Conservation (phyloP, 305 asterid species). For the Fraxinus sp. region DNA sequence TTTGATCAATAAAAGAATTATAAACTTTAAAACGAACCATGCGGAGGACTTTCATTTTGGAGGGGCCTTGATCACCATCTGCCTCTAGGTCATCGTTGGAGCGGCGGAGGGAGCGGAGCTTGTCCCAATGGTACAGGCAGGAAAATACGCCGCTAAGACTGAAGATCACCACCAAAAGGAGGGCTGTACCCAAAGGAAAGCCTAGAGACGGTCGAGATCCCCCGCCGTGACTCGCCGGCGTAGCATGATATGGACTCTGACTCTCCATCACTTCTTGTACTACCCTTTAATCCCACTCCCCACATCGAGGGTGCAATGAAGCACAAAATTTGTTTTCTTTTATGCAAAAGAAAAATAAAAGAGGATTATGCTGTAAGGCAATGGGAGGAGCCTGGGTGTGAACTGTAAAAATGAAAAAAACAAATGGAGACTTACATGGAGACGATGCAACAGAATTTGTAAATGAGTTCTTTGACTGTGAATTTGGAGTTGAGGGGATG, state of each 20-base stretch:
- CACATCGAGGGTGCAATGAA: background rate
- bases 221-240: background rate
- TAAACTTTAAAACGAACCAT: background rate
- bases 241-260: background rate
- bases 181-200: conserved; percentile 29
- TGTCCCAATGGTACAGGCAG: conserved; percentile 24
- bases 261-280: background rate
- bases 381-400: background rate
- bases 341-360: background rate
- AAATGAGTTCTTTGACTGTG: conserved; percentile 24
- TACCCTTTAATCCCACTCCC: background rate
- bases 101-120: conserved; percentile 8
- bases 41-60: background rate
- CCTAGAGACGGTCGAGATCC: conserved; percentile 9
- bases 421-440: conserved; percentile 82
- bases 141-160: conserved; percentile 22
- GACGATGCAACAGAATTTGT: conserved; percentile 48
- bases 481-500: conserved; percentile 27
- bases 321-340: background rate
- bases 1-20: background rate
- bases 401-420: no score
- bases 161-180: conserved; percentile 10
- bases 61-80: background rate
- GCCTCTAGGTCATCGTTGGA: background rate
- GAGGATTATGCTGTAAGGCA: background rate